phyloP scores from a whole-genome alignment of 768 basidiomycete species.

The Pluteus cervinus region DNA sequence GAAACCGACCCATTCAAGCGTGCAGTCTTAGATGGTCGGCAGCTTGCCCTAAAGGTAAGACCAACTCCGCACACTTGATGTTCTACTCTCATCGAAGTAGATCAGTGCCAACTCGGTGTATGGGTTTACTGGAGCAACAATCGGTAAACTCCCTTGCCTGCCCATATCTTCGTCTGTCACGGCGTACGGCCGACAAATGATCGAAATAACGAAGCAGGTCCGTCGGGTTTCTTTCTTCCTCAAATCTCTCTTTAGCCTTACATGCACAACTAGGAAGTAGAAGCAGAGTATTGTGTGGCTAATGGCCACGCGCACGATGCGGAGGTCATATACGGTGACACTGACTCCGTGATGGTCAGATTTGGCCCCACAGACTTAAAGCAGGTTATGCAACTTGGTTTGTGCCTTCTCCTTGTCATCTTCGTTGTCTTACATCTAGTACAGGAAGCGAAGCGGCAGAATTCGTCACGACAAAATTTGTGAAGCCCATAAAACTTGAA shows the following conservation, averaged over 20 bases:
- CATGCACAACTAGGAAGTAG: conserved; percentile 70
- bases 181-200: conserved; percentile 98
- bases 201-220: conserved; percentile 91
- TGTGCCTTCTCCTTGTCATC: conserved; percentile 15
- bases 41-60: conserved; percentile 87
- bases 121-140: conserved; percentile 96
- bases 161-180: conserved; percentile 94
- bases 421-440: neutral
- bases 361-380: conserved; percentile 88
- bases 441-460: conserved; percentile 89
- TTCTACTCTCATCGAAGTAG: conserved; percentile 32
- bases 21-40: conserved; percentile 94
- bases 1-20: conserved; percentile 97
- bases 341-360: conserved; percentile 98
- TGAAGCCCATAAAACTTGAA: conserved; percentile 96
- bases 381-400: conserved; percentile 87
- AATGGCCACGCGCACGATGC: conserved; percentile 88
- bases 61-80: neutral
- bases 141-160: conserved; percentile 94
- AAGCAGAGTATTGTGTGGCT: conserved; percentile 75
- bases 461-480: conserved; percentile 84
- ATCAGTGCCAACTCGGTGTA: conserved; percentile 99
- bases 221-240: conserved; percentile 10
- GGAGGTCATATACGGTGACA: conserved; percentile 96
- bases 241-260: neutral